phyloP scores from a whole-genome alignment of 2,329 filamentous ascomycete genomes.

The Achaetomium macrosporum region DNA sequence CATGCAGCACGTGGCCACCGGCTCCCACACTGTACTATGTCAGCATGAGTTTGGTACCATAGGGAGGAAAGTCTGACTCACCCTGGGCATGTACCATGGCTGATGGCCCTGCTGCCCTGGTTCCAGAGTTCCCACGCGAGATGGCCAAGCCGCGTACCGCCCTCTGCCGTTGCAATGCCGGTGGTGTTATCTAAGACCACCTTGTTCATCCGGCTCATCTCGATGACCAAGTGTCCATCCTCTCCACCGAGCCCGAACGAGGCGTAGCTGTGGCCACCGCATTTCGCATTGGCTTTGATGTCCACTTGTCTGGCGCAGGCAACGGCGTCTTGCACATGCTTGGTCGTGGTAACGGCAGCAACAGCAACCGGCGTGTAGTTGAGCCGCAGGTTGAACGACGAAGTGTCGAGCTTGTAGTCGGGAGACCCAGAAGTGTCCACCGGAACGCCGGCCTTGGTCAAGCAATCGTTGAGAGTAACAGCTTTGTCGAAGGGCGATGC shows the following conservation, averaged over 20 bases:
- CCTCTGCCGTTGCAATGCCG: conserved; percentile 39
- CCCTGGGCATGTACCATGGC: conserved; percentile 50
- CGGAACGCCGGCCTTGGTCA: conserved; percentile 23
- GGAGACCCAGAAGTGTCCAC: conserved; percentile 16
- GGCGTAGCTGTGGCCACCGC: conserved; percentile 48
- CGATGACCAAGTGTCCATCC: conserved; percentile 43
- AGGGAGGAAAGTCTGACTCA: conserved; percentile 28
- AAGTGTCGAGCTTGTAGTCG: conserved; percentile 32
- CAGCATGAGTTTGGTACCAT: not conserved
- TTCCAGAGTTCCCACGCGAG: conserved; percentile 36
- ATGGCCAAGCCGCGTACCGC: conserved; percentile 46
- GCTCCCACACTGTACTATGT: conserved; percentile 31
- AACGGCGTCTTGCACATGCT: conserved; percentile 43
- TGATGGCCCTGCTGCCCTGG: conserved; percentile 37
- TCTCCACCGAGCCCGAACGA: conserved; percentile 44
- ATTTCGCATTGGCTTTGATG: conserved; percentile 43
- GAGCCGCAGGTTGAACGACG: conserved; percentile 31
- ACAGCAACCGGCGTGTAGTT: conserved; percentile 39
- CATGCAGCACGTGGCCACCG: conserved; percentile 36
- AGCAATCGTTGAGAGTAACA: conserved; percentile 22
- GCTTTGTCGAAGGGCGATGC: conserved; percentile 22
- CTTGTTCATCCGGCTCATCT: conserved; percentile 40
- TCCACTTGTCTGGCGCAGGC: conserved; percentile 37
- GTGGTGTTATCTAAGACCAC: conserved; percentile 37
- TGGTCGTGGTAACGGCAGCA: conserved; percentile 35